phyloP scores from a whole-genome alignment of 2,329 filamentous ascomycete species.

The Aspergillus pseudoviridinutans region DNA sequence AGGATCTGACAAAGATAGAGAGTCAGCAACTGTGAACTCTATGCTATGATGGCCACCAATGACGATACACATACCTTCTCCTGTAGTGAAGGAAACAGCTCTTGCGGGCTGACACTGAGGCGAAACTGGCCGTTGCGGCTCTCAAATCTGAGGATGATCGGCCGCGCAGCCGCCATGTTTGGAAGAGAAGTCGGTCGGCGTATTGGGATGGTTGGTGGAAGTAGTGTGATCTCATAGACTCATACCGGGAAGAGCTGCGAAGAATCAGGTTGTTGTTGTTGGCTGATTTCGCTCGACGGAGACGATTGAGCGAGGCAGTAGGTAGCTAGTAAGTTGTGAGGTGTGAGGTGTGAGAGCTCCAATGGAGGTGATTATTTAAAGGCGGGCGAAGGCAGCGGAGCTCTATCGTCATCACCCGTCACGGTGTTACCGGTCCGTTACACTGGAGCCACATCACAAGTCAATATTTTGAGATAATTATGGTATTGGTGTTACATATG shows the following conservation, averaged over 20 bases:
- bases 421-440: constrained; percentile 4
- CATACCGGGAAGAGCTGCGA: neutral
- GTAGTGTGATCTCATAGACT: neutral
- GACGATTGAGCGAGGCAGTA: neutral
- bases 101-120: constrained; percentile 68
- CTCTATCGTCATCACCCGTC: constrained; percentile 22
- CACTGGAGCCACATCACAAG: neutral
- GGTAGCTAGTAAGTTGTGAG: constrained; percentile 1
- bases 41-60: neutral
- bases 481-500: constrained; percentile 3
- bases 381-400: constrained; percentile 12
- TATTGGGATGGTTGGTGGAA: neutral
- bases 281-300: neutral
- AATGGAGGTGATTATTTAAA: neutral
- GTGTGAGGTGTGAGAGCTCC: neutral
- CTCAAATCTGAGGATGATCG: constrained; percentile 80
- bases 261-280: neutral
- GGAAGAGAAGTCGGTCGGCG: neutral
- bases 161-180: constrained; percentile 36
- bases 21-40: constrained; percentile 7
- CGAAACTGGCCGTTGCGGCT: constrained; percentile 92
- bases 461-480: neutral
- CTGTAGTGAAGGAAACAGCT: constrained; percentile 63
- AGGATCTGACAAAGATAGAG: constrained; percentile 41
- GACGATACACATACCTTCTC: constrained; percentile 33